Evolutionary conservation across 495 filamentous ascomycete genomes (phyloP), one percentile per base, ranked within the genome.

Genomic region (Talaromyces wortmannii): DNA sequence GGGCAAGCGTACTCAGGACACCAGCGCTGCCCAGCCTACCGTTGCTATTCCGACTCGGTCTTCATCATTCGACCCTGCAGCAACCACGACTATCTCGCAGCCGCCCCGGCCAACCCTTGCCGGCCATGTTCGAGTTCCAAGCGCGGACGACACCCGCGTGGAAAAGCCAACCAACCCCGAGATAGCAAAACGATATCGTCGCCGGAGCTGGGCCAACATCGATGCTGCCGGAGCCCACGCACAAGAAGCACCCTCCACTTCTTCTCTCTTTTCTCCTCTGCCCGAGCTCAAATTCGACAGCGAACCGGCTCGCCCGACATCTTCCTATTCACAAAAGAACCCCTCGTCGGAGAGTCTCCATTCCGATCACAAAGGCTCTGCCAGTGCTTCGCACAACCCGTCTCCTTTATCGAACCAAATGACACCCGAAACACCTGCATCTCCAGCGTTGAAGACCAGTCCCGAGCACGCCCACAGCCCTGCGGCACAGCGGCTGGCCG

Each of bases 371-470:
- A 53, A 53, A 33, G 16, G 10, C 42, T 45, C 52, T 8, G 31
- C 42, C 5, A 53, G 45, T 8, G 30, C 52, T 23, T 53, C 52
- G 30, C 52, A 53, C 61, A 89, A 82, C 64, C 89, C 91, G 1
- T 97, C 95, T 32, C 92, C 94, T 29, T 78, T 97, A 33, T 97
- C 94, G 0, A 87, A 90, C 68, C 91, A 92, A 57, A 77, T 88
- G 53, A 78, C 78, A 30, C 83, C 85, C 76, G 30, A 63, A 63
- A 23, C 23, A 23, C 29, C 61, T 61, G 32, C 18, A 43, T 57
- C 66, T 51, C 45, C 59, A 49, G 44, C 61, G 59, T 31, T 55
- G 53, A 23, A 55, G 46, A 63, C 67, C 17, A 45, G 58, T 5
- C 58, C 64, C 23, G 4, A 50, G 50, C 55, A 64, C 48, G 50